Conservation (phyloP, 495 filamentous ascomycete genomes). For the Hypoxylon trugodes region DNA sequence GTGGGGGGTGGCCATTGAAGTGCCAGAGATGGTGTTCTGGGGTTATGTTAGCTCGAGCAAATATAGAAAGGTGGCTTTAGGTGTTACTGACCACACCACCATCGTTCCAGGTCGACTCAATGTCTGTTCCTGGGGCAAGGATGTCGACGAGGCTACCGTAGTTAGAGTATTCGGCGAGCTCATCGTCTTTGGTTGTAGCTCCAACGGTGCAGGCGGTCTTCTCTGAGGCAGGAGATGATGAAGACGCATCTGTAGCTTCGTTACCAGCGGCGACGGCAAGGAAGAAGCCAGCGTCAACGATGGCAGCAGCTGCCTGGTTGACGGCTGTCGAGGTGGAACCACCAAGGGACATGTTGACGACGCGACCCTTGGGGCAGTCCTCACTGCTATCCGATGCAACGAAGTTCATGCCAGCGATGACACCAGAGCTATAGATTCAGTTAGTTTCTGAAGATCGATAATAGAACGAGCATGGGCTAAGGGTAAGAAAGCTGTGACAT, state of each 20-base stretch:
- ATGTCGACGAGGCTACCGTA: slow-evolving; percentile 64
- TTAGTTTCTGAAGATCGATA: not conserved
- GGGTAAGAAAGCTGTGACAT: not conserved
- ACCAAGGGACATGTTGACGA: slow-evolving; percentile 60
- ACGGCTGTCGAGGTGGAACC: slow-evolving; percentile 57
- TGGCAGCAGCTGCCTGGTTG: slow-evolving; percentile 55
- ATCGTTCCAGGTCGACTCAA: slow-evolving; percentile 62
- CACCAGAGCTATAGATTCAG: slow-evolving; percentile 47
- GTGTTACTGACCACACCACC: slow-evolving; percentile 48
- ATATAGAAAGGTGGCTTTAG: not conserved
- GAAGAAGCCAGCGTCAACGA: slow-evolving; percentile 55
- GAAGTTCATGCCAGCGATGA: slow-evolving; percentile 65
- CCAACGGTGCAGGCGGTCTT: slow-evolving; percentile 65
- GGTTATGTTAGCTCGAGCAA: slow-evolving; percentile 24
- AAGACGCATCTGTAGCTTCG: slow-evolving; percentile 46
- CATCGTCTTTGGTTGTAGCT: slow-evolving; percentile 54
- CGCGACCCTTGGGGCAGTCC: slow-evolving; percentile 48
- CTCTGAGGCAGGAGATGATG: slow-evolving; percentile 60
- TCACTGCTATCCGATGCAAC: slow-evolving; percentile 51
- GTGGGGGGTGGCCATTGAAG: slow-evolving; percentile 66
- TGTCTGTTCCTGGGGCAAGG: slow-evolving; percentile 62
- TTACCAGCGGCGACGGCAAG: slow-evolving; percentile 62
- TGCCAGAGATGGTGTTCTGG: slow-evolving; percentile 65
- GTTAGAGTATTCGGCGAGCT: slow-evolving; percentile 63
- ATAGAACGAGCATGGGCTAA: not conserved